Evolutionary conservation across 148 eudicot species (phyloP), one percentile per base, ranked within the genome.

Genomic region (Amaranthus palmeri): DNA sequence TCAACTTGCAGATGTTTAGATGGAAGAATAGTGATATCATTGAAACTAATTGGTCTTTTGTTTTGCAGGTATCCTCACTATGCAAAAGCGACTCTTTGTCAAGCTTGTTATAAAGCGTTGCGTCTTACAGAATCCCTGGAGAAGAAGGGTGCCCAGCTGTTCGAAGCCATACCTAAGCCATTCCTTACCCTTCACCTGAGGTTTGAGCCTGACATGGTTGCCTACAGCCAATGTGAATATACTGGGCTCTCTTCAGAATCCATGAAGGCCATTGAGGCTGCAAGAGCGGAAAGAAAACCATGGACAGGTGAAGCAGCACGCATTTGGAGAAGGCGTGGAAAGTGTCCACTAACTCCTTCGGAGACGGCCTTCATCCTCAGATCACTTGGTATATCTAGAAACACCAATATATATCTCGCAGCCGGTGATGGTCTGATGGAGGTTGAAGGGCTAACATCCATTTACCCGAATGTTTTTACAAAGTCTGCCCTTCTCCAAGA

Each of bases 391-490:
- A 92, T 96, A 66, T 90, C 90, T 4, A 86, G 86, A 69, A 70
- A 84, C 81, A 90, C 95, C 42, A 92, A 79, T 44, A 88, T 96
- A 6, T 96, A 96, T 80, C 77, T 96, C 66, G 93, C 99, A 61
- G 97, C 99, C n/a, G 97, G 99, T 4, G 99, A 96, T 80, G 97
- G 97, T 57, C 72, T 96, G 54, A 90, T 96, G 97, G 96, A 90
- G 77, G 82, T 90, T 6, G 84, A 85, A 80, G 96, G 96, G 58
- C 65, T 92, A 50, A 90, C 89, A 53, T 84, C 92, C 7, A 80
- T 88, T 42, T 96, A 88, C 81, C 66, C 85, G 6, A 92, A 88
- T 65, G 83, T 87, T 52, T 81, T 75, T 54, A 90, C 99, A 49
- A 90, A 96, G 74, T 86, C 96, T 25, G 71, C 79, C 25, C 85